Evolutionary conservation across 495 filamentous ascomycete species (phyloP), one percentile per base, ranked within the genome.

Genomic region (Penicillium arizonense): DNA sequence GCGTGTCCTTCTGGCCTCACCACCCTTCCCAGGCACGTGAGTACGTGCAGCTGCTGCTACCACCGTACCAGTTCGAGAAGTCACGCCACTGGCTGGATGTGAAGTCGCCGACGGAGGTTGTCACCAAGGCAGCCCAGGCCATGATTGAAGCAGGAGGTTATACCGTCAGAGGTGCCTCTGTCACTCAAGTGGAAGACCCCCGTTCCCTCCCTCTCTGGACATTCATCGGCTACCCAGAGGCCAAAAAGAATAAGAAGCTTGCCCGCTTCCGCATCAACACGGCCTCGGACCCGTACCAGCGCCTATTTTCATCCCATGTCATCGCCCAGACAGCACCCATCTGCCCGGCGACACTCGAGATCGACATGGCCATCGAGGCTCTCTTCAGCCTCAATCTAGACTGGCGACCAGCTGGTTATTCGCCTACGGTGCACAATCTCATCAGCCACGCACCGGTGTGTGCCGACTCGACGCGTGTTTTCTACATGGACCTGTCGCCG

Each of bases 1-100:
- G 53, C 0, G 67, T 64, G 2, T 34, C 53, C 6, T 82, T 78
- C 67, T 86, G 81, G 82, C 50, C 68, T 0, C 72, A 77, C 44
- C 73, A 79, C 50, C 18, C 18, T 0, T 45, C 36, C 2, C 78
- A 80, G 57, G 75, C 55, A 6, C 35, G 45, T 8, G 57, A 70
- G 2, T 76, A 77, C 47, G 23, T 44, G 5, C 49, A 38, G 5
- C 5, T 82, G n/a, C 44, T 66, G 1, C 68, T 84, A 1, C 81
- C 81, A 10, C 74, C 80, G 0, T 83, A 82, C 38, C 76, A 81
- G 50, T 85, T 85, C 41, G 76, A 80, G 23, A 73, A 73, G 49
- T 53, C 70, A 0, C 36, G 56, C 0, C 74, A 79, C 39, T 78
- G 74, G 74, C 44, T 76, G 38, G 60, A 69, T 1, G 52, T 70